Base-by-base conservation (phyloP, 1,284 basidiomycete genomes). In the Cronartium ribicola region DNA sequence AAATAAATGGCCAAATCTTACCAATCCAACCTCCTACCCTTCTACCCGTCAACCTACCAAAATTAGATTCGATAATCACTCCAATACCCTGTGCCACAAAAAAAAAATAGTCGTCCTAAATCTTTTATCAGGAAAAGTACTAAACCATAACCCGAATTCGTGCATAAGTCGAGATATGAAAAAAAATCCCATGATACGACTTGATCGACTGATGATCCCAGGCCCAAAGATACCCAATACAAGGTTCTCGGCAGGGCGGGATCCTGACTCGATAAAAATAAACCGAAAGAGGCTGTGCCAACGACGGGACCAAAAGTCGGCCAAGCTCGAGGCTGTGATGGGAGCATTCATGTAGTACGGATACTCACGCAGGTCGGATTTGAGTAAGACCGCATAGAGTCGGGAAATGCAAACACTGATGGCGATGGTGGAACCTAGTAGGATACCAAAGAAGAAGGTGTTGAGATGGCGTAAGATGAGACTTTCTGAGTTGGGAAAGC, bases 51-150 rank as follows among this genome's bases (percentile, higher is more conserved):
- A 77, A 0, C 0, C 62, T 48, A 60, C 63, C 63, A 22, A 76
- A 78, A 1, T 43, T 29, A 8, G 71, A 72, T 44, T 78, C 78
- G 55, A 77, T 55, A 20, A 77, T 51, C 41, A 77, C 74, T 1
- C 59, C 78, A 36, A 78, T 13, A 7, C 76, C 78, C 61, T 78
- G 76, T 1, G 67, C 51, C 57, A 78, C 71, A 48, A 78, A 78
- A 61, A 77, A 78, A 61, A 75, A n/a, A n/a, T 59, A 1, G 66
- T 63, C 5, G 76, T 69, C 48, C 59, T 59, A 36, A 69, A 46
- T 4, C 22, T 20, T 13, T 41, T n/a, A 39, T 69, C 67, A 5
- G 61, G 61, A 17, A 22, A 10, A n/a, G 57, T 61, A 44, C 20
- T 60, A 37, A 36, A 22, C 59, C 43, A 69, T 2, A 69, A n/a